phyloP scores from a whole-genome alignment of 169 alveolate genomes.

The Plasmodium fragile region DNA sequence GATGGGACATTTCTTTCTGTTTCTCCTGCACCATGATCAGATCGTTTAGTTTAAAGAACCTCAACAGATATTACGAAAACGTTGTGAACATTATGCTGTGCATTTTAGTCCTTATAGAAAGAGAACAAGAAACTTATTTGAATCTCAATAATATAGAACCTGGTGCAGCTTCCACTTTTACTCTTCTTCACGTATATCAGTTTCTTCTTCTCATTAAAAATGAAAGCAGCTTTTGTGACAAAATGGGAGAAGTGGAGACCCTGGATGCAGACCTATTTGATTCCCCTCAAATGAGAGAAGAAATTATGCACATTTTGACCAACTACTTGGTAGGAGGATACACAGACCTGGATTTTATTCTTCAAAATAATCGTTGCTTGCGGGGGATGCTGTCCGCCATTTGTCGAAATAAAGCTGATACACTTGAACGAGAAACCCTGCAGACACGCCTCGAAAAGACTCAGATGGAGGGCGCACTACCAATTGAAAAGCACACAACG shows the following conservation, averaged over 20 bases:
- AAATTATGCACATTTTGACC: constrained; percentile 1
- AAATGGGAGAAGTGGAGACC: constrained; percentile 31
- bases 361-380: neutral
- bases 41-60: constrained; percentile 33
- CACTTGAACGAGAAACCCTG: neutral
- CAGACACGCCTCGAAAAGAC: neutral
- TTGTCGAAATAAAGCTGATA: neutral
- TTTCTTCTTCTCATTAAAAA: constrained; percentile 35
- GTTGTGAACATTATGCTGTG: constrained; percentile 35
- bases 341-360: constrained; percentile 19
- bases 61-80: constrained; percentile 29
- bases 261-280: neutral
- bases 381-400: neutral
- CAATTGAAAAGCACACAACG: neutral
- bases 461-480: neutral
- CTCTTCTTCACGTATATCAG: constrained; percentile 13
- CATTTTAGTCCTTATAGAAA: constrained; percentile 24
- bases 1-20: neutral
- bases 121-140: constrained; percentile 32
- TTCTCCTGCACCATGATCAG: constrained; percentile 22
- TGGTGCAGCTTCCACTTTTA: constrained; percentile 2
- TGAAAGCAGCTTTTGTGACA: constrained; percentile 21
- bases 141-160: constrained; percentile 19
- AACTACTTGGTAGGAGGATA: neutral
- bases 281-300: neutral